Conservation (phyloP, 805 yeast species). For the Lipomyces sp. region DNA sequence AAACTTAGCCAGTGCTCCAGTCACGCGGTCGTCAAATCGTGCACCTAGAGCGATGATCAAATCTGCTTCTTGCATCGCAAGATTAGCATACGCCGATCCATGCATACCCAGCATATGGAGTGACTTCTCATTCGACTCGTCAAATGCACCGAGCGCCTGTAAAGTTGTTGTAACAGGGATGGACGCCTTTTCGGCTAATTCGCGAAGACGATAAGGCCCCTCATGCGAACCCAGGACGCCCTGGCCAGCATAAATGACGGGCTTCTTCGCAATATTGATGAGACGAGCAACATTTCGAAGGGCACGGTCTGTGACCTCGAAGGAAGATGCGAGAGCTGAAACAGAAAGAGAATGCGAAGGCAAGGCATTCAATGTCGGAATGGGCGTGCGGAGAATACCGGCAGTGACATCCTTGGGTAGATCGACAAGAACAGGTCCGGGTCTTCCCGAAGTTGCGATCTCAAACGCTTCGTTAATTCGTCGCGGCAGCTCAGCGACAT, state of each 20-base stretch:
- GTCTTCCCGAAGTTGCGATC: conserved; percentile 93
- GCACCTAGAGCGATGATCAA: conserved; percentile 93
- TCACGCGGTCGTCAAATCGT: conserved; percentile 97
- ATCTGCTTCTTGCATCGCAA: conserved; percentile 92
- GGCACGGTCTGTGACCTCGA: conserved; percentile 70
- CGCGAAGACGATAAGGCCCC: conserved; percentile 75
- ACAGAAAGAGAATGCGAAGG: conserved; percentile 50
- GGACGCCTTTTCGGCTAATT: conserved; percentile 82
- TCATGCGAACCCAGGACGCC: conserved; percentile 79
- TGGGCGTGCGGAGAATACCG: conserved; percentile 76
- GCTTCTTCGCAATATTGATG: conserved; percentile 78
- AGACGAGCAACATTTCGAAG: conserved; percentile 73
- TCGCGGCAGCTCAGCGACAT: conserved; percentile 88
- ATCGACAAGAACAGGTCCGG: conserved; percentile 97
- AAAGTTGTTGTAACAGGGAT: conserved; percentile 96
- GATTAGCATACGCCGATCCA: conserved; percentile 91
- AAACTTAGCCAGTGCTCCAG: conserved; percentile 77
- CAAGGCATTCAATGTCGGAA: conserved; percentile 65
- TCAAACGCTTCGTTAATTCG: conserved; percentile 97
- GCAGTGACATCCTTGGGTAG: conserved; percentile 98
- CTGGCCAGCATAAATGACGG: conserved; percentile 86
- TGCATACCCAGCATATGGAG: conserved; percentile 98
- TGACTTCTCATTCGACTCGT: conserved; percentile 85
- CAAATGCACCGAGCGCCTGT: conserved; percentile 92
- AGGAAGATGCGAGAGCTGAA: conserved; percentile 63